Base-by-base conservation (phyloP, 1,139 yeast species). In the Sugiyamaella japonica region DNA sequence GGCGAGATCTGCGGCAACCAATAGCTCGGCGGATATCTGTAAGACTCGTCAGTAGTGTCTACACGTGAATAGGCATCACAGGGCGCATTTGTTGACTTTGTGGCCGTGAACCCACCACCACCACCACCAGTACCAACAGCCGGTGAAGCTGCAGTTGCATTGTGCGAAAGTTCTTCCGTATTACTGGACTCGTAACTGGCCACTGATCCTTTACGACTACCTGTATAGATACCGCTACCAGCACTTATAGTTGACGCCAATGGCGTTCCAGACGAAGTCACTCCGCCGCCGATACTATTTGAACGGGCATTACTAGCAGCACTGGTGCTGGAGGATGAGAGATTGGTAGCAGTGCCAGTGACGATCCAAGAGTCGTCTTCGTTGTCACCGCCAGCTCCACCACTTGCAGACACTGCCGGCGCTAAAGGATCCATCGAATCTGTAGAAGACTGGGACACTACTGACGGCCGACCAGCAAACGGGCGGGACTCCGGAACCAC, bases 121-220 rank as follows among this genome's bases (percentile, higher is more conserved):
- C 25, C 25, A 20, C 25, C 25, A 20, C 25, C 25, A n/a, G n/a
- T n/a, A 20, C 25, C 25, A 20, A 20, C 25, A 20, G 25, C 25
- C 25, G 25, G 25, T 20, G 54, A 40, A 28, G 45, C 28, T 10
- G 54, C 43, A 6, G 43, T 15, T 6, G 56, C 50, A 31, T 39
- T 39, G 17, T 44, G 48, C 28, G 53, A 17, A 15, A 46, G 23
- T 16, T 39, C 49, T 23, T 45, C 50, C 9, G 44, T 46, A 38
- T 28, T 39, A 15, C 43, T 46, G 7, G 47, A 45, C 15, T 52
- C 57, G 46, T 55, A 57, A 37, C 63, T 59, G 15, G 61, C 63
- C 3, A 61, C 56, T 3, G 65, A 62, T 15, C 62, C 63, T 46
- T 62, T 62, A 17, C 64, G 54, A 86, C 80, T 37, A 82, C 38